Percentiles rank a stretch among this genome's conserved stretches.
These are phyloP conservation scores for Gloeopeniophorella convolvens DNA, from an alignment of 768 basidiomycete genomes.

Conservation along the genomic window DNA sequence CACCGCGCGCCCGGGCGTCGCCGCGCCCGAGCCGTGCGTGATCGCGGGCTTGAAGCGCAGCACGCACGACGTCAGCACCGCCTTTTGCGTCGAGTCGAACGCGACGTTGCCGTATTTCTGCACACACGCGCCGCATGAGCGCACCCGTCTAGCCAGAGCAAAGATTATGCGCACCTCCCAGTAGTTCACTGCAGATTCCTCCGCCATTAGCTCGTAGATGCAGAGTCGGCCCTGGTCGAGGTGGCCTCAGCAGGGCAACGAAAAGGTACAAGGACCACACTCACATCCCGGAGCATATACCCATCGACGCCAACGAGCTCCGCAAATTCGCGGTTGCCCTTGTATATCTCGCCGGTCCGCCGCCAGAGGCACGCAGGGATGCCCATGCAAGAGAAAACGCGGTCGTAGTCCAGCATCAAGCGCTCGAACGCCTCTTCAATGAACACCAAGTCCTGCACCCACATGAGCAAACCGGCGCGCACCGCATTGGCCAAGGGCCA, in stretches of 20 bases:
- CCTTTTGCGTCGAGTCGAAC: slow-evolving; percentile 88
- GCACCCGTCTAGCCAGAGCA: neutral
- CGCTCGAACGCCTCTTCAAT: slow-evolving; percentile 98
- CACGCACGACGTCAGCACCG: slow-evolving; percentile 87
- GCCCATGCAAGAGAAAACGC: slow-evolving; percentile 91
- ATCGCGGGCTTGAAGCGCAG: slow-evolving; percentile 70
- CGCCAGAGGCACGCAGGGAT: slow-evolving; percentile 97
- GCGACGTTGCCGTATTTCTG: slow-evolving; percentile 95
- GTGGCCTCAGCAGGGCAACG: neutral
- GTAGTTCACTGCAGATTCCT: slow-evolving; percentile 93
- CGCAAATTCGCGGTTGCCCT: slow-evolving; percentile 93
- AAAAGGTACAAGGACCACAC: slow-evolving; percentile 25
- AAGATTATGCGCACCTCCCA: slow-evolving; percentile 67
- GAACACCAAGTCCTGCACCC: slow-evolving; percentile 77
- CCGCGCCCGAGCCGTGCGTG: slow-evolving; percentile 33
- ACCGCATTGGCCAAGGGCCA: neutral
- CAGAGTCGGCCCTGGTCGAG: slow-evolving; percentile 70
- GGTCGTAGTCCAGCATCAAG: slow-evolving; percentile 89
- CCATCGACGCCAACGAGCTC: slow-evolving; percentile 85
- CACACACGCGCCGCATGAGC: neutral
- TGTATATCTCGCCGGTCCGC: slow-evolving; percentile 97
- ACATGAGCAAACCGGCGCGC: neutral
- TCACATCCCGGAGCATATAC: slow-evolving; percentile 79
- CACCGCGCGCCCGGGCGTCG: slow-evolving; percentile 23
- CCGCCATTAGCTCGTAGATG: slow-evolving; percentile 98